Evolutionary conservation across 2,329 filamentous ascomycete species (phyloP).

Genomic region (Podosphaera aphanis): DNA sequence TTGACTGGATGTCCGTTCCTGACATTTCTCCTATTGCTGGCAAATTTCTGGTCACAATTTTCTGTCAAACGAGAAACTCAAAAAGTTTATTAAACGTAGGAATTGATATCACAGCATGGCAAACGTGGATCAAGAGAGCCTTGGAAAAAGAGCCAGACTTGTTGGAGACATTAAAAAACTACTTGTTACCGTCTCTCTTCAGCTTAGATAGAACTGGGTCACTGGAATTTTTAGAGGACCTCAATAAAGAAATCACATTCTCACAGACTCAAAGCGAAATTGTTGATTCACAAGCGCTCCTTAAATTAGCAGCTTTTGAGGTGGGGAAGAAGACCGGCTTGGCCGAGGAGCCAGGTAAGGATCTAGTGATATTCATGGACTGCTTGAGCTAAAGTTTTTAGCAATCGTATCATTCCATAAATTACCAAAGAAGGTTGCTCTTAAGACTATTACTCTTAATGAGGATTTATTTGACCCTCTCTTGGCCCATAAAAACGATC

Average conservation of each 20-base stretch:
- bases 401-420: constrained; percentile 17
- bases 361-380: constrained; percentile 2
- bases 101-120: constrained; percentile 22
- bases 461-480: constrained; percentile 26
- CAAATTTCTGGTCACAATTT: constrained; percentile 34
- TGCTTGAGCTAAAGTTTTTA: constrained; percentile 5
- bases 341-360: constrained; percentile 40
- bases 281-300: constrained; percentile 28
- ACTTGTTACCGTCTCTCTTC: constrained; percentile 39
- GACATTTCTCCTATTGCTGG: constrained; percentile 36
- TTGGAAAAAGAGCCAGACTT: constrained; percentile 26
- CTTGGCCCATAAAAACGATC: constrained; percentile 30
- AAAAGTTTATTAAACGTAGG: constrained; percentile 16
- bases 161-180: constrained; percentile 39
- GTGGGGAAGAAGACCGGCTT: constrained; percentile 46
- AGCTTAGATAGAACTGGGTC: constrained; percentile 30
- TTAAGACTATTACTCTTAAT: constrained; percentile 17
- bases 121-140: constrained; percentile 30
- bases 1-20: constrained; percentile 31
- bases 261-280: constrained; percentile 22
- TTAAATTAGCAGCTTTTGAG: constrained; percentile 45
- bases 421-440: constrained; percentile 15
- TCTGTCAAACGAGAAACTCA: constrained; percentile 20
- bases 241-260: constrained; percentile 28
- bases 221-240: constrained; percentile 30